These are phyloP conservation scores for Aureobasidium sp. DNA, from an alignment of 2,329 filamentous ascomycete species.

Conservation along the genomic window DNA sequence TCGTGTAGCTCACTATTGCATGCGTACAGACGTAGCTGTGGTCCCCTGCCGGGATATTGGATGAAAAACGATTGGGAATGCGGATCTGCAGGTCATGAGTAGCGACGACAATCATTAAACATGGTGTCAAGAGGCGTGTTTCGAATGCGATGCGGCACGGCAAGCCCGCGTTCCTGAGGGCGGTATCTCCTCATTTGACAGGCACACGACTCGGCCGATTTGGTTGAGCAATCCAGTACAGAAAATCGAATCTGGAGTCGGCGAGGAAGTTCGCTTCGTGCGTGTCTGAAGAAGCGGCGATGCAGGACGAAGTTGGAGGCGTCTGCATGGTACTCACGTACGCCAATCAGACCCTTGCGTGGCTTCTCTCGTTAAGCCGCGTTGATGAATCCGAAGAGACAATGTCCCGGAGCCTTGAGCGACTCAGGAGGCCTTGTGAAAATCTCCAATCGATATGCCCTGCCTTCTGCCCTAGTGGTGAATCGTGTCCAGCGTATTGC, in stretches of 20 bases:
- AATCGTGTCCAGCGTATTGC: neutral
- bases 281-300: neutral
- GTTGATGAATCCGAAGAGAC: neutral
- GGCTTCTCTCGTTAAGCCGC: neutral
- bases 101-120: slow-evolving; percentile 5
- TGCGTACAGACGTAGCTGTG: neutral
- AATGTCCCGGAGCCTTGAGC: neutral
- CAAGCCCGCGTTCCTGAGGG: neutral
- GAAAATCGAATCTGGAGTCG: neutral
- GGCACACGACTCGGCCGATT: neutral
- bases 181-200: neutral
- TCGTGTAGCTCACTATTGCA: neutral
- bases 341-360: neutral
- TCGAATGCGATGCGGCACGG: neutral
- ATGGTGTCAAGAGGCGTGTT: slow-evolving; percentile 5
- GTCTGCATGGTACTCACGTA: neutral
- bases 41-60: neutral
- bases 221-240: neutral
- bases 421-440: neutral
- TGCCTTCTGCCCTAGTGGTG: neutral
- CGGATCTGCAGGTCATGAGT: neutral
- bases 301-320: neutral
- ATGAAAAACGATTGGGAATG: neutral
- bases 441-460: neutral
- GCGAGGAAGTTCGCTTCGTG: neutral